A percentile compares a stretch with the other conserved stretches of the same genome.
phyloP scores from a whole-genome alignment of 495 filamentous ascomycete genomes.

The Amniculicola lignicola region DNA sequence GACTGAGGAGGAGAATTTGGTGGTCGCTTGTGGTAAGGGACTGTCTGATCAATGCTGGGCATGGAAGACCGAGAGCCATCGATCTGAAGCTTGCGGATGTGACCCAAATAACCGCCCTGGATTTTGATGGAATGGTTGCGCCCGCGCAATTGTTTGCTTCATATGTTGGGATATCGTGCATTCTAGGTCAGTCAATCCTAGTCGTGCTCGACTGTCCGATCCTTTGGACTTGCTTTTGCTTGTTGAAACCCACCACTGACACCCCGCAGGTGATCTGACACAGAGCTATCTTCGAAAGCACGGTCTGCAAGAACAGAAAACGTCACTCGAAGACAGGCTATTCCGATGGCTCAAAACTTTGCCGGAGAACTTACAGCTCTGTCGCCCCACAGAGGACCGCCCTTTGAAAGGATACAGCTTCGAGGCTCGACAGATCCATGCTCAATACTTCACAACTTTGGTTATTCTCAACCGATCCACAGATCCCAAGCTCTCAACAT shows the following conservation, averaged over 20 bases:
- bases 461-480: slow-evolving; percentile 23
- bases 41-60: slow-evolving; percentile 32
- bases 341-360: slow-evolving; percentile 32
- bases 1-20: slow-evolving; percentile 27
- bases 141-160: slow-evolving; percentile 24
- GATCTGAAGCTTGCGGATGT: slow-evolving; percentile 31
- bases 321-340: slow-evolving; percentile 18
- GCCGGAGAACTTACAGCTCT: slow-evolving; percentile 23
- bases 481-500: slow-evolving; percentile 14
- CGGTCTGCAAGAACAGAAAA: slow-evolving; percentile 23
- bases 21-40: slow-evolving; percentile 33
- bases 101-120: slow-evolving; percentile 5
- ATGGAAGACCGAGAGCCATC: slow-evolving; percentile 30
- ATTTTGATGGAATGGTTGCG: slow-evolving; percentile 24
- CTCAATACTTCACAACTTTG: slow-evolving; percentile 27
- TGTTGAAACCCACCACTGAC: too few species aligned
- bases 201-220: background rate
- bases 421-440: slow-evolving; percentile 31
- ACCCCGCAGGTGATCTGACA: slow-evolving; percentile 29
- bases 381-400: slow-evolving; percentile 11
- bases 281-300: slow-evolving; percentile 27
- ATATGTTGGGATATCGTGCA: slow-evolving; percentile 29
- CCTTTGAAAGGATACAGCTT: slow-evolving; percentile 28
- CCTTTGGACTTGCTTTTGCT: background rate
- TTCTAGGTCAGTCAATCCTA: slow-evolving; percentile 23